Evolutionary conservation across 495 filamentous ascomycete species (phyloP), one percentile per base, ranked within the genome.

Genomic region (Daldinia decipiens): DNA sequence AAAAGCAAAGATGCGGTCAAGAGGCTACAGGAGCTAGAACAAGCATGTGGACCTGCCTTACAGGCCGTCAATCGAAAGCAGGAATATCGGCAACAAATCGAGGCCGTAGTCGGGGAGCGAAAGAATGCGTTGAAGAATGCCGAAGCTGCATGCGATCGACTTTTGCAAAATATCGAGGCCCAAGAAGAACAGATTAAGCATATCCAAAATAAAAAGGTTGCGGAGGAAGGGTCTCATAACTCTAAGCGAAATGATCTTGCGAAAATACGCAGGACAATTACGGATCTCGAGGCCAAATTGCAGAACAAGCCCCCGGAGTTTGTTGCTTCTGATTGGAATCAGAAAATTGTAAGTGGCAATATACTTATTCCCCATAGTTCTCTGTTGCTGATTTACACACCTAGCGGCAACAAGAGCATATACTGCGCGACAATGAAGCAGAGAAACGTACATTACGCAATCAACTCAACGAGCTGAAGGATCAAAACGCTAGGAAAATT

Each of bases 21-120:
- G 9, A 86, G 89, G 57, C 80, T 92, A 1, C 79, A 82, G 43
- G 77, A 81, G 24, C 79, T 97, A 15, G 78, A 91, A 70, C 53
- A 79, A 0, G 86, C 90, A 24, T 82, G 90, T 2, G 88, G 87
- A 27, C 95, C 95, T 58, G 85, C 88, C 0, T 71, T 97, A 59
- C 71, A 83, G 70, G 87, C 88, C 1, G 85, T 92, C 31, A 89
- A 88, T 58, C 75, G 75, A 13, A 97, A 95, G 77, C 79, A 91
- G 66, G 76, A 78, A 11, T 95, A 95, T 67, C 45, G 75, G 56
- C 74, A 64, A 12, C 74, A 79, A 17, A 78, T 88, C 4, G 76
- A 83, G 57, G 68, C 74, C 3, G 88, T 89, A 5, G 82, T 87
- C 5, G 77, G 77, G 5, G 80, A 80, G 51, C 85, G 89, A 50